Evolutionary conservation across 495 filamentous ascomycete species (phyloP).

Genomic region (Podospora australis): DNA sequence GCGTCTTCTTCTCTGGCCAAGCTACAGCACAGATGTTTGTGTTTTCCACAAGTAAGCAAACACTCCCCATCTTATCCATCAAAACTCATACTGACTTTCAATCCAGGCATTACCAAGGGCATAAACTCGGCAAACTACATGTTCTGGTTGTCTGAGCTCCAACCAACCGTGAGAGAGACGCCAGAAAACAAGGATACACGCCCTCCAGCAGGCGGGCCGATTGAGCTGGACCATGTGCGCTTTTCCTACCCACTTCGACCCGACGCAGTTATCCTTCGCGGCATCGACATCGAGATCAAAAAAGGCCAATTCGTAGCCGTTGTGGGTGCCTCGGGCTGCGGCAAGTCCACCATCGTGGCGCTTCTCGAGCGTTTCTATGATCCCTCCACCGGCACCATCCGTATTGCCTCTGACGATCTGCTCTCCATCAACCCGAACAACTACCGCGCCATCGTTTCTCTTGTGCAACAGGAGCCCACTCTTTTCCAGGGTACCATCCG

Average conservation of each 20-base stretch:
- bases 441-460: constrained; percentile 37
- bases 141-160: constrained; percentile 33
- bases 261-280: constrained; percentile 42
- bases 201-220: constrained; percentile 27
- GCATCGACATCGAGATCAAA: constrained; percentile 50
- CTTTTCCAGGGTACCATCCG: constrained; percentile 50
- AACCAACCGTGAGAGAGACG: constrained; percentile 32
- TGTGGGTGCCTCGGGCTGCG: constrained; percentile 43
- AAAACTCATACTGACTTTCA: neutral
- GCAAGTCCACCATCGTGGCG: constrained; percentile 35
- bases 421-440: constrained; percentile 22
- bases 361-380: constrained; percentile 60
- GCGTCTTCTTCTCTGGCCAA: constrained; percentile 50
- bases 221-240: constrained; percentile 46
- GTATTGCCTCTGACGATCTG: constrained; percentile 41
- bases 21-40: constrained; percentile 49
- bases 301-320: constrained; percentile 63
- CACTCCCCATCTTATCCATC: too few relatives aligned
- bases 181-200: constrained; percentile 30
- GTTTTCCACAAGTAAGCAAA: constrained; percentile 34
- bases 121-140: constrained; percentile 41
- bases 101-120: constrained; percentile 38
- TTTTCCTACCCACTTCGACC: constrained; percentile 57
- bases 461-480: constrained; percentile 28
- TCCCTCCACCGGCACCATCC: constrained; percentile 46